Evolutionary conservation across 2,329 filamentous ascomycete genomes (phyloP).

Genomic region (Fusarium hostae): DNA sequence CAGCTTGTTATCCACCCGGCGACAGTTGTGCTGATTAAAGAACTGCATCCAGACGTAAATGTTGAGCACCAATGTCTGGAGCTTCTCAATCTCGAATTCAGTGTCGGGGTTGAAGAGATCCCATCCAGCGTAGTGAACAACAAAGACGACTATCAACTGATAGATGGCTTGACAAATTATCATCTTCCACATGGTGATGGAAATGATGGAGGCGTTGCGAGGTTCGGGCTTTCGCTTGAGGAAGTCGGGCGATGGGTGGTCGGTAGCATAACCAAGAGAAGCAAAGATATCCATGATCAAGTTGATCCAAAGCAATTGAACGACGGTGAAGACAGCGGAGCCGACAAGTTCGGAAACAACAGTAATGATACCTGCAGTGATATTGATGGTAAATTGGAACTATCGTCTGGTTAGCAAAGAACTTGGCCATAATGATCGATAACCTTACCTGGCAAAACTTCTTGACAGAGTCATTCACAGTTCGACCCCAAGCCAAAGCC

Average conservation of each 20-base stretch:
- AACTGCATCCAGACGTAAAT: constrained; percentile 92
- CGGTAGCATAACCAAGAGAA: constrained; percentile 72
- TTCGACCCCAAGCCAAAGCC: constrained; percentile 74
- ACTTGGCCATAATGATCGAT: fast-evolving
- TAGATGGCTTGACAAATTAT: constrained; percentile 71
- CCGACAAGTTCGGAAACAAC: constrained; percentile 72
- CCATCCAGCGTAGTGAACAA: constrained; percentile 70
- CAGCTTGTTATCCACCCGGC: constrained; percentile 82
- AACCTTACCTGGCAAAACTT: constrained; percentile 70
- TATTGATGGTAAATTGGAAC: constrained; percentile 77
- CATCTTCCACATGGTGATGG: constrained; percentile 72
- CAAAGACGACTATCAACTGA: constrained; percentile 68
- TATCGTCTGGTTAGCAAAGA: constrained; percentile 33
- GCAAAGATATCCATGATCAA: constrained; percentile 77
- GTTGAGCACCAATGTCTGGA: constrained; percentile 81
- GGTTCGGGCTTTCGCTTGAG: constrained; percentile 64
- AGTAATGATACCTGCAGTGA: constrained; percentile 73
- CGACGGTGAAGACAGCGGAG: constrained; percentile 70
- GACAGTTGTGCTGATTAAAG: constrained; percentile 84
- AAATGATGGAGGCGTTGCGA: constrained; percentile 79
- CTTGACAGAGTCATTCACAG: constrained; percentile 74
- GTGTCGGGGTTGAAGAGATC: constrained; percentile 65
- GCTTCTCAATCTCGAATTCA: constrained; percentile 47
- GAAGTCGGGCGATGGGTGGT: constrained; percentile 67
- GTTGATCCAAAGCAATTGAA: constrained; percentile 76